Conservation (phyloP, 2,329 filamentous ascomycete species). For the Pseudocercospora vitis region DNA sequence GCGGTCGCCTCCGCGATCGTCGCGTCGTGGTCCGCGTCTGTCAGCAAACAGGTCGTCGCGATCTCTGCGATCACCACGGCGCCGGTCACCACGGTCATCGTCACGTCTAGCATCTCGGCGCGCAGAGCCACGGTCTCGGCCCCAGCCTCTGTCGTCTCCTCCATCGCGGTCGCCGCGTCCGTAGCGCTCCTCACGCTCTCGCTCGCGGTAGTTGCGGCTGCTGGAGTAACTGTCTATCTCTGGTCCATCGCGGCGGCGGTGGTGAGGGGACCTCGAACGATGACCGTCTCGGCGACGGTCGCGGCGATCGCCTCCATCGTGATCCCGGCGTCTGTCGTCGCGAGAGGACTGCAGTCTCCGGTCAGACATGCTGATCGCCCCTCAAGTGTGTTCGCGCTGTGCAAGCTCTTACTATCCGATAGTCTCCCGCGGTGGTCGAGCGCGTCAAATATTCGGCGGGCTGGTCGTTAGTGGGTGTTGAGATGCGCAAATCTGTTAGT, state of each 20-base stretch:
- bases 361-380: slow-evolving; percentile 38
- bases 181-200: slow-evolving; percentile 86
- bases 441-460: slow-evolving; percentile 2
- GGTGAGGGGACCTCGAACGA: slow-evolving; percentile 82
- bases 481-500: not conserved
- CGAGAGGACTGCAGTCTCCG: slow-evolving; percentile 46
- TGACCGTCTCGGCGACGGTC: slow-evolving; percentile 53
- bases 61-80: slow-evolving; percentile 50
- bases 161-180: slow-evolving; percentile 45
- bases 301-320: slow-evolving; percentile 47
- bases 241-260: slow-evolving; percentile 39
- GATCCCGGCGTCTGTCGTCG: slow-evolving; percentile 44
- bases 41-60: slow-evolving; percentile 34
- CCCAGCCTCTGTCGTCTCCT: slow-evolving; percentile 52
- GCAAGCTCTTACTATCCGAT: slow-evolving; percentile 33
- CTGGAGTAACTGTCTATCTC: slow-evolving; percentile 87
- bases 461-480: not conserved
- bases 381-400: slow-evolving; percentile 21
- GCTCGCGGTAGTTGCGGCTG: slow-evolving; percentile 86
- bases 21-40: slow-evolving; percentile 30
- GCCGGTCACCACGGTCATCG: slow-evolving; percentile 53
- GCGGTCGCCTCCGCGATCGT: slow-evolving; percentile 52
- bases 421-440: not conserved
- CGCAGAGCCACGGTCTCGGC: slow-evolving; percentile 70
- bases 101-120: slow-evolving; percentile 60